phyloP scores from a whole-genome alignment of 2,329 filamentous ascomycete species.

The Trichoderma sp. region DNA sequence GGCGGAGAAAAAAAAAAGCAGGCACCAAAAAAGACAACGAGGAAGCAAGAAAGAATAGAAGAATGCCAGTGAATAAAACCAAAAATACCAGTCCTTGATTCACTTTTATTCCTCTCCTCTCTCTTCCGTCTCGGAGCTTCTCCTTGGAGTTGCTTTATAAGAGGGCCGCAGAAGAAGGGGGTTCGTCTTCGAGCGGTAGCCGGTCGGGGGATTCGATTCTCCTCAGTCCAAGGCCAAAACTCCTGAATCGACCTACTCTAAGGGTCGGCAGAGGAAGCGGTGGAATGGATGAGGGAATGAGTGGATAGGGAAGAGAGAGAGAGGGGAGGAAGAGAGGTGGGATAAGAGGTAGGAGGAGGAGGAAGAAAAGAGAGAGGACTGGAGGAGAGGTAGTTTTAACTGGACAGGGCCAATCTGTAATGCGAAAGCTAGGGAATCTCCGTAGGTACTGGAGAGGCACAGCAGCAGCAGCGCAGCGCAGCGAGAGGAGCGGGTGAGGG shows the following conservation, averaged over 20 bases:
- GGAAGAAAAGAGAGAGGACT: constrained; percentile 54
- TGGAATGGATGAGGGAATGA: constrained; percentile 53
- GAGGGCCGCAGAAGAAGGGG: constrained; percentile 25
- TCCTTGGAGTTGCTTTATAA: constrained; percentile 28
- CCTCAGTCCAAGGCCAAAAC: constrained; percentile 34
- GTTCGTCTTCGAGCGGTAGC: constrained; percentile 25
- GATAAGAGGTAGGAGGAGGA: constrained; percentile 48
- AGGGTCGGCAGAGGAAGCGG: constrained; percentile 45
- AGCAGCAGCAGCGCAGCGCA: not conserved
- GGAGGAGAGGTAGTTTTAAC: constrained; percentile 49
- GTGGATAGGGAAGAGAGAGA: constrained; percentile 47
- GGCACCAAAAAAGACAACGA: constrained; percentile 15
- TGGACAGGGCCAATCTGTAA: constrained; percentile 21
- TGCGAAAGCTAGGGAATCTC: not conserved
- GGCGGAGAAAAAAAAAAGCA: constrained; percentile 16
- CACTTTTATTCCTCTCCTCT: constrained; percentile 27
- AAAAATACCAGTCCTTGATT: constrained; percentile 39
- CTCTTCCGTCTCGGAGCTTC: constrained; percentile 29
- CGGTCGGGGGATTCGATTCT: constrained; percentile 30
- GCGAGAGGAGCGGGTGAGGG: not conserved
- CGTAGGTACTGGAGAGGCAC: not conserved
- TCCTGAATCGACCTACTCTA: constrained; percentile 35
- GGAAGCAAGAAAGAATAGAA: constrained; percentile 2
- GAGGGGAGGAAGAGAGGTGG: constrained; percentile 42
- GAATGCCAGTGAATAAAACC: constrained; percentile 21